Percentiles rank a stretch among this genome's conserved stretches.
These are phyloP conservation scores for Myriangium duriaei DNA, from an alignment of 2,329 filamentous ascomycete species.

Conservation along the genomic window DNA sequence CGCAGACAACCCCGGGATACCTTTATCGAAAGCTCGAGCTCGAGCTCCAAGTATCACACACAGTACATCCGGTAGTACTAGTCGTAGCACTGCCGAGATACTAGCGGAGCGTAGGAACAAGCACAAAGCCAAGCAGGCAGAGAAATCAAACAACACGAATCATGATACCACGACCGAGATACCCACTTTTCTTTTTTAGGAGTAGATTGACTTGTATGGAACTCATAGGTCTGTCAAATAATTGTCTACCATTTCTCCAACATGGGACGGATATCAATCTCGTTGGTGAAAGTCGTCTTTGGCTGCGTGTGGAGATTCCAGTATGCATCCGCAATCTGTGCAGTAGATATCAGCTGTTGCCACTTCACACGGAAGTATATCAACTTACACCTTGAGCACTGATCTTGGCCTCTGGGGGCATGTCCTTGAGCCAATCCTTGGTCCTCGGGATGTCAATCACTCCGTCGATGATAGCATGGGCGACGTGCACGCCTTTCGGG, in stretches of 20 bases:
- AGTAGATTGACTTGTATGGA: conserved; percentile 3
- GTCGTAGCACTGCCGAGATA: not conserved
- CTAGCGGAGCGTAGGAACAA: conserved; percentile 21
- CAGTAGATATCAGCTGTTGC: no score
- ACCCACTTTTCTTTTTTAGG: conserved; percentile 33
- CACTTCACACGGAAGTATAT: no score
- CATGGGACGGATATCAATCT: conserved; percentile 68
- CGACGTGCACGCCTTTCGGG: conserved; percentile 70
- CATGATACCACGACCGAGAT: conserved; percentile 23
- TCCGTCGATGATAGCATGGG: conserved; percentile 72
- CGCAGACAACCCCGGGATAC: conserved; percentile 2
- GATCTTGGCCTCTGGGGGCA: conserved; percentile 54
- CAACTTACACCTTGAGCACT: conserved; percentile 57
- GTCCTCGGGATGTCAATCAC: conserved; percentile 69
- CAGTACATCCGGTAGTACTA: not conserved
- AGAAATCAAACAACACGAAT: conserved; percentile 18
- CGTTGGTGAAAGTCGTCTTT: conserved; percentile 65
- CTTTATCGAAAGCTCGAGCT: no score
- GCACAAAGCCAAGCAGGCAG: conserved; percentile 19
- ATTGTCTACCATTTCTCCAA: conserved; percentile 63
- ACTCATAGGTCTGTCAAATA: not conserved
- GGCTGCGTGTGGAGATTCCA: conserved; percentile 77
- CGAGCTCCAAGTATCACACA: conserved; percentile 5
- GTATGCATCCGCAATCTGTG: conserved; percentile 75
- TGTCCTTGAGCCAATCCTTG: conserved; percentile 45